Evolutionary conservation across 176 grass and related monocot species (phyloP).

Genomic region (Carex littledalei): DNA sequence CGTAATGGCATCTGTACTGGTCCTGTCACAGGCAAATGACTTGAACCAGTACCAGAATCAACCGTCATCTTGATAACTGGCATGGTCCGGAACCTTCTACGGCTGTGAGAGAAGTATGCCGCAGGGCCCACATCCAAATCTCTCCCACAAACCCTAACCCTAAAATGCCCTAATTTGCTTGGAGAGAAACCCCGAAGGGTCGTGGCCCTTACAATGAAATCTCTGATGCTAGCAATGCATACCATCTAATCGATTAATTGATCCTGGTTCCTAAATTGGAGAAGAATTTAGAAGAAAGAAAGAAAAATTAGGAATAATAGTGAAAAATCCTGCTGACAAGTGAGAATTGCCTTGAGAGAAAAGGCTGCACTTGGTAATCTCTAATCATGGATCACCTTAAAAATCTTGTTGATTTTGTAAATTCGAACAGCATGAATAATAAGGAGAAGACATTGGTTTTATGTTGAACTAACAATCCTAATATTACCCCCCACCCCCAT

Average conservation of each 20-base stretch:
- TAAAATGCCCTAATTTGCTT: slow-evolving; percentile 38
- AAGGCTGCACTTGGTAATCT: not conserved
- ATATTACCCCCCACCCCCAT: not conserved
- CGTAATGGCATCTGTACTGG: slow-evolving; percentile 33
- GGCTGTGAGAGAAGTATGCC: slow-evolving; percentile 32
- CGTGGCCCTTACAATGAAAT: slow-evolving; percentile 53
- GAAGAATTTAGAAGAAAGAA: not conserved
- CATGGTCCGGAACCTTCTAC: slow-evolving; percentile 40
- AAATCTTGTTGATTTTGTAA: slow-evolving; percentile 1
- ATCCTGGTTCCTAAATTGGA: not conserved
- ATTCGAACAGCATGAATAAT: not conserved
- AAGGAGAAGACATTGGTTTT: not conserved
- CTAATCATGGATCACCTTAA: not conserved
- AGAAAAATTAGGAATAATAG: not conserved
- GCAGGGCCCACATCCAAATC: slow-evolving; percentile 45
- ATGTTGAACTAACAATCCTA: not conserved
- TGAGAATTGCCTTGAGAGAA: not conserved
- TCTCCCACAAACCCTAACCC: slow-evolving; percentile 38
- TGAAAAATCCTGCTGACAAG: not conserved
- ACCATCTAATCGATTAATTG: slow-evolving; percentile 65
- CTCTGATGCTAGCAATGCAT: slow-evolving; percentile 78
- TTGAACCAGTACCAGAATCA: slow-evolving; percentile 23
- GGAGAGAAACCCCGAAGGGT: slow-evolving; percentile 31
- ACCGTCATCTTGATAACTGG: slow-evolving; percentile 60
- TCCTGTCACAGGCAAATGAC: not conserved